phyloP scores from a whole-genome alignment of 1,284 basidiomycete species.

The Entoloma clypeatum region DNA sequence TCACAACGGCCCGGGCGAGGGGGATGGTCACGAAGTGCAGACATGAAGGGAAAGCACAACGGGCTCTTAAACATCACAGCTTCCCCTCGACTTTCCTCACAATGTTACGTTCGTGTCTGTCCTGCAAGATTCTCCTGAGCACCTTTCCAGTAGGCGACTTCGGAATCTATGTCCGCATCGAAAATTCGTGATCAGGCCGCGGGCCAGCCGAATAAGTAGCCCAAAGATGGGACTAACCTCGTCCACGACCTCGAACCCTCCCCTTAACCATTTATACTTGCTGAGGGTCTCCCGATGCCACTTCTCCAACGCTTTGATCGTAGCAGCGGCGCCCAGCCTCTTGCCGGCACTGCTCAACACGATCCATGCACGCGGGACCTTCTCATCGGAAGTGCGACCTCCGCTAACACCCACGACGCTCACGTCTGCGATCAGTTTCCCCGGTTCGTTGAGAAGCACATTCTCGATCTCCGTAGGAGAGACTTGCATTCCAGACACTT shows the following conservation, averaged over 20 bases:
- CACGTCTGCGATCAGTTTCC: conserved; percentile 53
- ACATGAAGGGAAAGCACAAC: not conserved
- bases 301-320: conserved; percentile 44
- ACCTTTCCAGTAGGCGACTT: conserved; percentile 71
- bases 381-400: conserved; percentile 62
- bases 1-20: not conserved
- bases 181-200: conserved; percentile 5
- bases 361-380: conserved; percentile 70
- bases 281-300: conserved; percentile 63
- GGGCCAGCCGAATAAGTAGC: conserved; percentile 1
- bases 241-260: conserved; percentile 61
- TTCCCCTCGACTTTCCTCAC: conserved; percentile 30
- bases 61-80: conserved; percentile 21
- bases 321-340: conserved; percentile 40
- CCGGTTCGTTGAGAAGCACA: conserved; percentile 54
- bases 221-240: conserved; percentile 39
- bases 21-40: not conserved
- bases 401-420: conserved; percentile 69
- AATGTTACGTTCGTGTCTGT: conserved; percentile 43
- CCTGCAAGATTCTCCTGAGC: conserved; percentile 53
- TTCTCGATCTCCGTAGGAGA: conserved; percentile 73
- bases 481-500: conserved; percentile 71
- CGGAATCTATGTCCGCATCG: conserved; percentile 45
- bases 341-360: conserved; percentile 55
- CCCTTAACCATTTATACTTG: conserved; percentile 68